A percentile compares a stretch with the other conserved stretches of the same genome.
phyloP scores from a whole-genome alignment of 1,139 yeast genomes.

The Kodamaea anthophila region DNA sequence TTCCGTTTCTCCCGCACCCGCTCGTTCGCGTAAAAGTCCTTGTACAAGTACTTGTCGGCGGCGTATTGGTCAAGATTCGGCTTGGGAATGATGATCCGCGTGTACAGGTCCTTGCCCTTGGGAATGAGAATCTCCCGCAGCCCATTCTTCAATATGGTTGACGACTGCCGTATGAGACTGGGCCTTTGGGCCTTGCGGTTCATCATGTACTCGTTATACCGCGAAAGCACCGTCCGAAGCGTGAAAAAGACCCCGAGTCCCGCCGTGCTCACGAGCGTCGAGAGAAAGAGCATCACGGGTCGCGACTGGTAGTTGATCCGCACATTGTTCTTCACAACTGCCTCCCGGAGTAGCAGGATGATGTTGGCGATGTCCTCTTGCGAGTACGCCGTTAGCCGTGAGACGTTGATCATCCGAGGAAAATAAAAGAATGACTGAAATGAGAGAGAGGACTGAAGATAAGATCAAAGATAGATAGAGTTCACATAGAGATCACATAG shows the following conservation, averaged over 20 bases:
- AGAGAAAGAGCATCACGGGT: conserved; percentile 40
- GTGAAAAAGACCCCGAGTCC: conserved; percentile 38
- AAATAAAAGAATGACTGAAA: too few relatives aligned
- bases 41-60: conserved; percentile 60
- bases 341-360: conserved; percentile 32
- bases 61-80: conserved; percentile 58
- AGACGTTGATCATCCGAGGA: conserved; percentile 31
- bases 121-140: conserved; percentile 52
- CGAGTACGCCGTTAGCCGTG: conserved; percentile 30
- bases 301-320: conserved; percentile 39
- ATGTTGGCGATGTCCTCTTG: conserved; percentile 31
- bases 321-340: conserved; percentile 34
- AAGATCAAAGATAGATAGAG: too few relatives aligned
- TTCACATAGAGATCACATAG: too few relatives aligned
- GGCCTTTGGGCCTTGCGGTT: conserved; percentile 30
- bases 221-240: conserved; percentile 25
- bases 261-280: conserved; percentile 38
- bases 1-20: conserved; percentile 21
- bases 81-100: conserved; percentile 51
- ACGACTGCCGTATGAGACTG: conserved; percentile 36
- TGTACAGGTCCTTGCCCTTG: conserved; percentile 35
- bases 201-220: conserved; percentile 26
- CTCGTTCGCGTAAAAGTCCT: conserved; percentile 42
- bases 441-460: too few relatives aligned
- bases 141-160: conserved; percentile 46